Conservation (phyloP, 768 basidiomycete genomes). For the Auriscalpium microsporum region DNA sequence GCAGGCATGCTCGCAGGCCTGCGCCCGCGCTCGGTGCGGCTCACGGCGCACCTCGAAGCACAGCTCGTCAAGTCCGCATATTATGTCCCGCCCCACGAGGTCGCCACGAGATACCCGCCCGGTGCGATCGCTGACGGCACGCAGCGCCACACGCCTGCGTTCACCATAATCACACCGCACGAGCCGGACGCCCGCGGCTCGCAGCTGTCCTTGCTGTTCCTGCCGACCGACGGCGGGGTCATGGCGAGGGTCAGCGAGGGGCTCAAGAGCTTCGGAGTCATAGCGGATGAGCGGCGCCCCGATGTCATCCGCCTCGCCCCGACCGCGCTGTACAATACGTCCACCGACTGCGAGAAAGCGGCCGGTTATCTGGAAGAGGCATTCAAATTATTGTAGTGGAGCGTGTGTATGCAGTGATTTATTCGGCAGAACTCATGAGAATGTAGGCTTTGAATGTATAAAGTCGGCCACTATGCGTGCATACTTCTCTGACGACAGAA, state of each 20-base stretch:
- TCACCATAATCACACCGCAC: constrained; percentile 89
- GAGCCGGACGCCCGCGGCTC: constrained; percentile 64
- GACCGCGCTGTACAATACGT: constrained; percentile 78
- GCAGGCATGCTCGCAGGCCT: constrained; percentile 68
- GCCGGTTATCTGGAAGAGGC: constrained; percentile 56
- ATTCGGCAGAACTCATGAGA: neutral
- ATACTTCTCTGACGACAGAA: constrained; percentile 37
- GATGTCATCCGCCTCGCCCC: constrained; percentile 90
- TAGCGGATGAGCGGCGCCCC: constrained; percentile 88
- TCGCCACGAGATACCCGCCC: constrained; percentile 23
- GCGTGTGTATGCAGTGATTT: too few relatives aligned
- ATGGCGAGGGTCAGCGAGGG: constrained; percentile 66
- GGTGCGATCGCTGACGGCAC: constrained; percentile 7
- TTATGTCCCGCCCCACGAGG: constrained; percentile 41
- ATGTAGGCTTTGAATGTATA: constrained; percentile 8
- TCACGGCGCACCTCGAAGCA: constrained; percentile 67
- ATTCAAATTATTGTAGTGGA: constrained; percentile 27
- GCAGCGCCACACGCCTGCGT: constrained; percentile 30
- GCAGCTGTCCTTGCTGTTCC: constrained; percentile 80
- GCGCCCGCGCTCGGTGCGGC: constrained; percentile 55
- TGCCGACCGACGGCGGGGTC: constrained; percentile 46
- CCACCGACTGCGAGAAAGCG: constrained; percentile 67
- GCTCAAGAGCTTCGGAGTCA: constrained; percentile 62
- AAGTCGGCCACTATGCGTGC: constrained; percentile 37
- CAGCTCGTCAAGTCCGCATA: constrained; percentile 54